A percentile compares a stretch with the other conserved stretches of the same genome.
Evolutionary conservation across 1,284 basidiomycete genomes (phyloP).

Genomic region (Boletellus dicymbophilus): DNA sequence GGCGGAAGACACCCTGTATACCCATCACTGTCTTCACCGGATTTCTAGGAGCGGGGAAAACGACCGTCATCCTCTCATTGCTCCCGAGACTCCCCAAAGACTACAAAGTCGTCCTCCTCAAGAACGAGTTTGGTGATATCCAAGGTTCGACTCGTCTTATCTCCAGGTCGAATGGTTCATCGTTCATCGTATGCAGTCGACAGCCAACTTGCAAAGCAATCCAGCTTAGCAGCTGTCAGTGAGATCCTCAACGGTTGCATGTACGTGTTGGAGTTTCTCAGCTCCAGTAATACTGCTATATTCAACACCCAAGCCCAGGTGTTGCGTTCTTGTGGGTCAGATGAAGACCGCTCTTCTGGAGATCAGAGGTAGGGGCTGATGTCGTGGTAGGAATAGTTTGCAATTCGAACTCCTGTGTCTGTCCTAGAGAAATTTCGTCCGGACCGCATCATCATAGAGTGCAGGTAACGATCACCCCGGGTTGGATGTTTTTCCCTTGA

Average conservation of each 20-base stretch:
- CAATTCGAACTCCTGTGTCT: background rate
- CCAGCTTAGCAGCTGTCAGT: conserved; percentile 79
- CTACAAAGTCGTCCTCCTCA: conserved; percentile 85
- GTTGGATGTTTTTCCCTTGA: background rate
- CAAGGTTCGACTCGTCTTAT: too few species aligned
- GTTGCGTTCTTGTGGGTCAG: conserved; percentile 89
- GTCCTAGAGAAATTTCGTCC: conserved; percentile 73
- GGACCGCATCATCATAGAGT: conserved; percentile 91
- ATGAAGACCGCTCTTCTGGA: conserved; percentile 89
- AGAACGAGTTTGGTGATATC: conserved; percentile 88
- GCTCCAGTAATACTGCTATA: background rate
- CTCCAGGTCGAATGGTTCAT: too few species aligned
- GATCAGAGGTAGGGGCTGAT: conserved; percentile 63
- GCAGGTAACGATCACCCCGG: conserved; percentile 75
- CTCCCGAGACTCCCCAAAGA: conserved; percentile 77
- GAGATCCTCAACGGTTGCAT: conserved; percentile 94
- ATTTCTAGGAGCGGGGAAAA: conserved; percentile 76
- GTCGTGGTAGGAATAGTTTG: background rate
- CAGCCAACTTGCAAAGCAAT: conserved; percentile 83
- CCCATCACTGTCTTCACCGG: conserved; percentile 88
- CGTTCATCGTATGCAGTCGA: conserved; percentile 57
- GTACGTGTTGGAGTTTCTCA: conserved; percentile 41
- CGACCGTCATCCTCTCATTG: conserved; percentile 80
- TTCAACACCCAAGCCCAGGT: conserved; percentile 46
- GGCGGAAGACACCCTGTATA: conserved; percentile 38